Evolutionary conservation across 106 monocot species (phyloP), one percentile per base, ranked within the genome.

Genomic region (Agapanthus africanus): DNA sequence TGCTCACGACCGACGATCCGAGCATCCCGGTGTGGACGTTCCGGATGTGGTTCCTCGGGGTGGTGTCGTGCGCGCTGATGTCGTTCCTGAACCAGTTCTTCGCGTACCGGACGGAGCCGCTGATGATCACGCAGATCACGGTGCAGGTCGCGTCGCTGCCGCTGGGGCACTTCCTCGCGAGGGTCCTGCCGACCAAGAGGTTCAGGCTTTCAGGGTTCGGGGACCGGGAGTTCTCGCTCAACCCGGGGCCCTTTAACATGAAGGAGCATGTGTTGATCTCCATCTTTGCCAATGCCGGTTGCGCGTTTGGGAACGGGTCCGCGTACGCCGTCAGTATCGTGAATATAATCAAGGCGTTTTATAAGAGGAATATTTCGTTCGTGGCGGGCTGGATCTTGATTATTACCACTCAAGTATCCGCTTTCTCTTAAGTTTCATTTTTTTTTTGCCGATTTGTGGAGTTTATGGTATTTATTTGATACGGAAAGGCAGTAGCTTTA

Each of bases 31-130:
- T 95, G 11, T 88, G 91, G 91, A 95, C 95, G 7, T 91, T 95
- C 83, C 83, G 95, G 37, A 95, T 95, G 95, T 95, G 95, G 95
- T 79, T 78, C 65, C 63, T 95, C 15, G 95, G 95, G 22, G 39
- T 86, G 11, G 16, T 91, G 22, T 88, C 91, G 15, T 91, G 91
- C 88, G 69, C 68, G 22, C 66, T 85, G 62, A 60, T 95, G 78
- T 86, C 91, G 13, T 91, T 95, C 78, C 79, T 95, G 32, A 95
- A 95, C 84, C 94, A 95, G 83, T 95, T 95, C 85, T 95, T 95
- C 77, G 50, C 83, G 25, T 95, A 95, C 84, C 80, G 94, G 11
- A 85, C 91, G 6, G 81, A 95, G 81, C 94, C 85, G 7, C 85
- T 95, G 59, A 44, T 91, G 66, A 82, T 95, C 75, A 86, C 85